phyloP scores from a whole-genome alignment of 176 grass and related monocot species.

The Bothriochloa decipiens region DNA sequence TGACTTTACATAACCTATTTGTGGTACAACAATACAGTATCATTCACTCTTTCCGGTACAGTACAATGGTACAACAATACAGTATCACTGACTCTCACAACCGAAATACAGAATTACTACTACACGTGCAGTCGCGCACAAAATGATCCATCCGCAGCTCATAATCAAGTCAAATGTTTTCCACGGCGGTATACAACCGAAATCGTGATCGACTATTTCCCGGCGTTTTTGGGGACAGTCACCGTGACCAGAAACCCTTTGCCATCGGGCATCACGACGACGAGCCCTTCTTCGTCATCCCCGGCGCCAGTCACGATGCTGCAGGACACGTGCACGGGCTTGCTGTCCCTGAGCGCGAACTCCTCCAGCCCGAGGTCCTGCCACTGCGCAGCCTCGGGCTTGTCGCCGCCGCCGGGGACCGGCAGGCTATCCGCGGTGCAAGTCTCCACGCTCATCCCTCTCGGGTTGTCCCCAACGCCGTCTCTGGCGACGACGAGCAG shows the following conservation, averaged over 20 bases:
- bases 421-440: background rate
- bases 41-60: background rate
- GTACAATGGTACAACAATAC: background rate
- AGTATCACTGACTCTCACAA: background rate
- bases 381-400: slow-evolving; percentile 44
- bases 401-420: background rate
- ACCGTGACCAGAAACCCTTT: slow-evolving; percentile 45
- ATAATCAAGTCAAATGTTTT: background rate
- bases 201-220: background rate
- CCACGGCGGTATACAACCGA: background rate
- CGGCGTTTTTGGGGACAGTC: slow-evolving; percentile 34
- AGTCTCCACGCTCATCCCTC: slow-evolving; percentile 43
- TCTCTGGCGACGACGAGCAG: slow-evolving; percentile 35
- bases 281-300: slow-evolving; percentile 42
- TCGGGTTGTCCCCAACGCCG: slow-evolving; percentile 5
- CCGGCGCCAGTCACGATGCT: slow-evolving; percentile 24
- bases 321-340: slow-evolving; percentile 63
- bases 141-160: background rate
- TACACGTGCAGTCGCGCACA: background rate
- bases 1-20: background rate
- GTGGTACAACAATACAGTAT: background rate
- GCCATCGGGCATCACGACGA: slow-evolving; percentile 53
- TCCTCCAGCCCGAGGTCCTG: slow-evolving; percentile 63
- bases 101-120: background rate
- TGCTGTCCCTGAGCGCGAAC: slow-evolving; percentile 50